Percentiles rank a stretch among this genome's conserved stretches.
phyloP scores from a whole-genome alignment of 2,329 filamentous ascomycete species.

The Pseudocercospora fuligena region DNA sequence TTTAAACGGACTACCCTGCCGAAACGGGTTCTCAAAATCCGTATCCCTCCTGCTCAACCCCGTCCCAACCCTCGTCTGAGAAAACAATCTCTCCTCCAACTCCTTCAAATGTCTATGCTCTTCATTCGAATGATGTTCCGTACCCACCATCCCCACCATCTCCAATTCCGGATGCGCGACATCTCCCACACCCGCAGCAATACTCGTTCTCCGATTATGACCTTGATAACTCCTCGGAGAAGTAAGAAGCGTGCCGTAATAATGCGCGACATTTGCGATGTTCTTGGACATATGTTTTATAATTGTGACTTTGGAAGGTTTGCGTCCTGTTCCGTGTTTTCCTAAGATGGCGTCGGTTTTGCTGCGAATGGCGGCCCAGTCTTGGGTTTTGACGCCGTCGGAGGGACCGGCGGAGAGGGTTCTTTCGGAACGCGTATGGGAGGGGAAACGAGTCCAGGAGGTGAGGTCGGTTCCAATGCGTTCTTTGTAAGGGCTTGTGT shows the following conservation, averaged over 20 bases:
- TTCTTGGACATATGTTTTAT: slow-evolving; percentile 31
- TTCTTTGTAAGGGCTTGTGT: not conserved
- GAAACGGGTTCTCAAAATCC: not conserved
- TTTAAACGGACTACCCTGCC: slow-evolving; percentile 17
- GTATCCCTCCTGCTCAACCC: not conserved
- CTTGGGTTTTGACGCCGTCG: slow-evolving; percentile 43
- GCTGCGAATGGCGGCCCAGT: slow-evolving; percentile 20
- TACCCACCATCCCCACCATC: slow-evolving; percentile 38
- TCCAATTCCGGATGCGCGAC: slow-evolving; percentile 55
- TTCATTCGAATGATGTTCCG: slow-evolving; percentile 22
- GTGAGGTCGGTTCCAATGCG: slow-evolving; percentile 35
- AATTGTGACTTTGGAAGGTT: slow-evolving; percentile 17
- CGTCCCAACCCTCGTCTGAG: not conserved
- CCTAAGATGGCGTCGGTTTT: not conserved
- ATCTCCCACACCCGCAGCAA: slow-evolving; percentile 46
- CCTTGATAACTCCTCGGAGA: slow-evolving; percentile 47
- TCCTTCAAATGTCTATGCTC: slow-evolving; percentile 23
- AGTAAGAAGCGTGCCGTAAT: slow-evolving; percentile 53
- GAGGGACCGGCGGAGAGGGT: slow-evolving; percentile 44
- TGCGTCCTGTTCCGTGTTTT: slow-evolving; percentile 7
- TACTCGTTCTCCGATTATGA: slow-evolving; percentile 51
- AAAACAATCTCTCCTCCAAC: slow-evolving; percentile 21
- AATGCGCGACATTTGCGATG: slow-evolving; percentile 48
- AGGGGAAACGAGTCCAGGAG: slow-evolving; percentile 54
- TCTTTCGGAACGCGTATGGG: slow-evolving; percentile 50